Percentiles rank a stretch among this genome's conserved stretches.
phyloP scores from a whole-genome alignment of 768 basidiomycete species.

The Flagelloscypha sp. region DNA sequence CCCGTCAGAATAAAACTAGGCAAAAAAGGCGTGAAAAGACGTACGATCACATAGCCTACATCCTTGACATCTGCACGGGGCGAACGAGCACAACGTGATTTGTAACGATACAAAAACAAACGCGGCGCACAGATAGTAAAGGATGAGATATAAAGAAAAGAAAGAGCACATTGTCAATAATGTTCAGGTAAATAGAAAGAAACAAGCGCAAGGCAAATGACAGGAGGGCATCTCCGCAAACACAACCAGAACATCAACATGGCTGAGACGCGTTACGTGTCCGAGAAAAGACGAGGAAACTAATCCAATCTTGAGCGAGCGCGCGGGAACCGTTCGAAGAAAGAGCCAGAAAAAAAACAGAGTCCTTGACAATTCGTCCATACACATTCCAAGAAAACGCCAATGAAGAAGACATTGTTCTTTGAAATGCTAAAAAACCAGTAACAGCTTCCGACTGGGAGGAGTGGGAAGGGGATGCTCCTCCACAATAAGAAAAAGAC shows the following conservation, averaged over 20 bases:
- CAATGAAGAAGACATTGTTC: too few species aligned
- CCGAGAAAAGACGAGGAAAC: too few species aligned
- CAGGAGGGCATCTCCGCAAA: slow-evolving; percentile 12
- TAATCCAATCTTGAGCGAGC: too few species aligned
- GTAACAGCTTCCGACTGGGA: too few species aligned
- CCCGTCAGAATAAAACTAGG: slow-evolving; percentile 8
- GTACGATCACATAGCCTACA: slow-evolving; percentile 91
- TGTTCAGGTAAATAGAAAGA: slow-evolving; percentile 22
- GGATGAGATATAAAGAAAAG: slow-evolving; percentile 20
- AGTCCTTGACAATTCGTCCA: too few species aligned
- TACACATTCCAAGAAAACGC: too few species aligned
- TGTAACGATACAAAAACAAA: slow-evolving; percentile 24
- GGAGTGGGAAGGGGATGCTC: too few species aligned
- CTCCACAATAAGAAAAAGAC: too few species aligned
- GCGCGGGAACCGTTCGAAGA: too few species aligned
- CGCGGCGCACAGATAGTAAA: slow-evolving; percentile 18
- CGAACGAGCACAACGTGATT: slow-evolving; percentile 22
- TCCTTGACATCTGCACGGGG: slow-evolving; percentile 88
- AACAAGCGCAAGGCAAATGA: slow-evolving; percentile 36
- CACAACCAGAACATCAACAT: slow-evolving; percentile 4
- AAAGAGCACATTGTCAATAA: slow-evolving; percentile 42
- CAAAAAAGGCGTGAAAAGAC: slow-evolving; percentile 23
- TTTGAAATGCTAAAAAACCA: too few species aligned
- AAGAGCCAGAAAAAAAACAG: too few species aligned
- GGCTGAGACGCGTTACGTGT: too few species aligned